Conservation (phyloP, 768 basidiomycete genomes). For the Lactarius tabidus region DNA sequence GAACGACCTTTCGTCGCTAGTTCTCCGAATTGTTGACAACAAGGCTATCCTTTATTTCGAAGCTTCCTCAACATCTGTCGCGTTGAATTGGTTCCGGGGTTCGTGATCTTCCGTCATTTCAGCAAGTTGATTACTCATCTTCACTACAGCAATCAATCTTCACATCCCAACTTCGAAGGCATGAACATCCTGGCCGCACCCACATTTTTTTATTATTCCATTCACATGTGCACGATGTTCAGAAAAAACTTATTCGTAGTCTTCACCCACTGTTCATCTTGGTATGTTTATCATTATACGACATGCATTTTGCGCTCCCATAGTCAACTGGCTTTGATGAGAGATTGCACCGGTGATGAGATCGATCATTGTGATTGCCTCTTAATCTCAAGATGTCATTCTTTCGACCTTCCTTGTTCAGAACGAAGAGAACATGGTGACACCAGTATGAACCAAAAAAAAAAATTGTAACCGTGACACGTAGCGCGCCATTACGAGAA, state of each 20-base stretch:
- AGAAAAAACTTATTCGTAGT: conserved; percentile 17
- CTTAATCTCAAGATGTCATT: not conserved
- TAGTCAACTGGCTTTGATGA: conserved; percentile 9
- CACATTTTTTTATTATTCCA: conserved; percentile 24
- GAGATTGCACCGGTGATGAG: conserved; percentile 9
- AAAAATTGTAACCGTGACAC: not conserved
- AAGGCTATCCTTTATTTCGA: conserved; percentile 90
- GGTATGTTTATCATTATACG: conserved; percentile 24
- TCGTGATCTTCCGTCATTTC: conserved; percentile 22
- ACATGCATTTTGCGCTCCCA: conserved; percentile 26
- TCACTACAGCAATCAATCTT: conserved; percentile 70
- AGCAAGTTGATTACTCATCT: not conserved
- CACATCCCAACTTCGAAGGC: conserved; percentile 82
- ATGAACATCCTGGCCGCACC: conserved; percentile 35
- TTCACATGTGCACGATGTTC: conserved; percentile 25
- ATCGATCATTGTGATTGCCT: not conserved
- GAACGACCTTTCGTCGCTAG: conserved; percentile 36
- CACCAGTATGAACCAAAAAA: not conserved
- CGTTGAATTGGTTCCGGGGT: conserved; percentile 91
- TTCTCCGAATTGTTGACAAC: conserved; percentile 84
- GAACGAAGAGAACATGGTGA: not conserved
- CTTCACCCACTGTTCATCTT: conserved; percentile 17
- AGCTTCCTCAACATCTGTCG: conserved; percentile 77
- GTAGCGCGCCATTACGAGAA: not conserved
- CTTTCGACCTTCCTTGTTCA: not conserved